A percentile compares a stretch with the other conserved stretches of the same genome.
phyloP scores from a whole-genome alignment of 768 basidiomycete genomes.

The Lactifluus echinatus region DNA sequence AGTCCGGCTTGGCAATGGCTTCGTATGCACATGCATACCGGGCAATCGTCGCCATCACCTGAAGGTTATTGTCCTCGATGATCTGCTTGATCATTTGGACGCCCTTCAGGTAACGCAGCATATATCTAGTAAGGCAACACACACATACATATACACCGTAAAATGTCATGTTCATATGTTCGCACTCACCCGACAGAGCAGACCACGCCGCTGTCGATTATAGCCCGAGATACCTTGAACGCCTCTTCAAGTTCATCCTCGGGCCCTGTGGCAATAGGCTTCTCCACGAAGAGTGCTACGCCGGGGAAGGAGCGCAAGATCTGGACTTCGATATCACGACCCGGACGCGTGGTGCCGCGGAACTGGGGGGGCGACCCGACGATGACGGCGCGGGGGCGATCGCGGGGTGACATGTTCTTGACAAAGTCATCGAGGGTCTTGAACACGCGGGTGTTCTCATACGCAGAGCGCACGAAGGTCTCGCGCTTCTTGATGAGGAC shows the following conservation, averaged over 20 bases:
- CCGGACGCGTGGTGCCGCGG: slow-evolving; percentile 67
- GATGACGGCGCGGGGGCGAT: slow-evolving; percentile 73
- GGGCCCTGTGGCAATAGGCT: slow-evolving; percentile 82
- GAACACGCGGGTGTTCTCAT: slow-evolving; percentile 80
- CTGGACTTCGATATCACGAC: slow-evolving; percentile 81
- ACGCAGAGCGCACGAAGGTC: slow-evolving; percentile 89
- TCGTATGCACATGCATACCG: slow-evolving; percentile 89
- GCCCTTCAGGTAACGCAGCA: slow-evolving; percentile 88
- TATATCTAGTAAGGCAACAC: slow-evolving; percentile 56
- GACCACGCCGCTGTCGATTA: slow-evolving; percentile 60
- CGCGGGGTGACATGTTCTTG: slow-evolving; percentile 51
- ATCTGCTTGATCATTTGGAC: slow-evolving; percentile 97
- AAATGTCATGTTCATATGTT: neutral
- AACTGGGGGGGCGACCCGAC: slow-evolving; percentile 93
- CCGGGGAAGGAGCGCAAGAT: slow-evolving; percentile 83
- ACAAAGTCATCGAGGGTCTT: slow-evolving; percentile 81
- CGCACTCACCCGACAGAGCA: slow-evolving; percentile 77
- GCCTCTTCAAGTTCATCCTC: slow-evolving; percentile 55
- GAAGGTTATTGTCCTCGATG: slow-evolving; percentile 87
- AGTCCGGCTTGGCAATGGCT: slow-evolving; percentile 70
- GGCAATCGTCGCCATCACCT: slow-evolving; percentile 93
- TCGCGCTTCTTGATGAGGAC: slow-evolving; percentile 86
- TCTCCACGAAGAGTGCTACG: slow-evolving; percentile 85
- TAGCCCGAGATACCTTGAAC: slow-evolving; percentile 63
- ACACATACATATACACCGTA: neutral